Base-by-base conservation (phyloP, 2,329 filamentous ascomycete species). In the Rhinocladiella mackenziei region DNA sequence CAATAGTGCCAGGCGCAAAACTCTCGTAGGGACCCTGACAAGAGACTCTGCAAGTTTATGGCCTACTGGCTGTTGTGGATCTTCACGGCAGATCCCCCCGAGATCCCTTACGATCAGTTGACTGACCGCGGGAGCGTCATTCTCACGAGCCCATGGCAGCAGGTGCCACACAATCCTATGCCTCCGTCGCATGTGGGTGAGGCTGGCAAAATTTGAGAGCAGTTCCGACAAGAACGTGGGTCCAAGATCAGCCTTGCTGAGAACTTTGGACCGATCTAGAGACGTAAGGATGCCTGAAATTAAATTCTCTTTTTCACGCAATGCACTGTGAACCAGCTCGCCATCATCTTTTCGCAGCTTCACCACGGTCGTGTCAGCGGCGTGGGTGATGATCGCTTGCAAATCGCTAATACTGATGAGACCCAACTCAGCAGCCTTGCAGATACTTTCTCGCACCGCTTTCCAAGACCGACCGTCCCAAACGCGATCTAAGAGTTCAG, bases 371-470 rank as follows among this genome's bases (percentile, higher is more conserved):
- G 31, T 20, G 20, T 13, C 14, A 11, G 25, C 22, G 8, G 43
- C 26, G 11, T 22, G 23, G 6, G 29, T 9, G 14, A 56, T 31
- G 11, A 54, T 45, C 3, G 32, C 26, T 25, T 36, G 32, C 25
- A 50, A 32, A 19, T 53, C 51, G 2, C 13, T 19, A 6, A 51
- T 23, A 31, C 22, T 30, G 15, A 56, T 23, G 4, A 56, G 45
- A 10, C 53, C 53, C n/a, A 56, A 36, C 31, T 45, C 44, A 18
- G 41, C 49, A 35, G 53, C 50, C 14, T 45, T 43, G 22, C 36
- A 45, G n/a, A 45, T 26, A 2, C 47, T 40, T 14, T 41, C 26
- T 5, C 31, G 32, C n/a, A 51, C 6, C 31, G 35, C 19, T 14
- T 39, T 28, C 50, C 45, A 51, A 11, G 38, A 41, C 22, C 40